A percentile compares a stretch with the other conserved stretches of the same genome.
Conservation (phyloP, 257 asterid species). For the Solanum piurae region DNA sequence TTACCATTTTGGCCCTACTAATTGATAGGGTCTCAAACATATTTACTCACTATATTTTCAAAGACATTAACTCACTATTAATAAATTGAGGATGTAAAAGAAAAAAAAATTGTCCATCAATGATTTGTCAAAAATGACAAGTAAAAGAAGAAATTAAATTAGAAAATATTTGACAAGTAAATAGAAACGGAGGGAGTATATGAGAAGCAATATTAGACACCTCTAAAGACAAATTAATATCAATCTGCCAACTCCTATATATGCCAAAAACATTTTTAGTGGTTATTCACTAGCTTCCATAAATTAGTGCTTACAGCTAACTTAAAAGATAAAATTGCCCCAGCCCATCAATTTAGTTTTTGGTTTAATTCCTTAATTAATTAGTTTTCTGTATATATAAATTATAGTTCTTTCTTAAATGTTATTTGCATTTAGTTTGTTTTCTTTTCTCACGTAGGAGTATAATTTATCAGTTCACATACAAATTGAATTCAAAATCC, state of each 20-base stretch:
- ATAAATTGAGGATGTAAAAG: too few species aligned
- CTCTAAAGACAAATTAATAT: background rate
- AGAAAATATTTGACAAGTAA: too few species aligned
- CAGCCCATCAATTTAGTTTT: background rate
- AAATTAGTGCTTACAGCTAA: background rate
- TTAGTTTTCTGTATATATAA: background rate
- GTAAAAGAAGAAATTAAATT: too few species aligned
- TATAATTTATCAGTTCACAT: background rate
- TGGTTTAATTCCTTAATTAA: background rate
- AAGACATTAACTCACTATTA: too few species aligned
- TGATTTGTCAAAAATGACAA: too few species aligned
- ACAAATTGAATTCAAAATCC: background rate
- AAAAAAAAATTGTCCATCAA: too few species aligned
- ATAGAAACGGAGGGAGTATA: too few species aligned
- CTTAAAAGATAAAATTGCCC: background rate
- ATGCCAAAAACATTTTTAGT: background rate
- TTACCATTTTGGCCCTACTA: too few species aligned
- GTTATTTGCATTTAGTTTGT: background rate
- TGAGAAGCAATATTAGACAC: too few species aligned
- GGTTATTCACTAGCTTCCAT: background rate
- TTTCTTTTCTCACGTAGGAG: background rate
- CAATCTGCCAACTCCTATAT: background rate
- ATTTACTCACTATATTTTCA: too few species aligned
- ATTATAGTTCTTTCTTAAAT: background rate
- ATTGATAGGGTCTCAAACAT: too few species aligned